Evolutionary conservation across 257 asterid genomes (phyloP).

Genomic region (Rehmannia glutinosa): DNA sequence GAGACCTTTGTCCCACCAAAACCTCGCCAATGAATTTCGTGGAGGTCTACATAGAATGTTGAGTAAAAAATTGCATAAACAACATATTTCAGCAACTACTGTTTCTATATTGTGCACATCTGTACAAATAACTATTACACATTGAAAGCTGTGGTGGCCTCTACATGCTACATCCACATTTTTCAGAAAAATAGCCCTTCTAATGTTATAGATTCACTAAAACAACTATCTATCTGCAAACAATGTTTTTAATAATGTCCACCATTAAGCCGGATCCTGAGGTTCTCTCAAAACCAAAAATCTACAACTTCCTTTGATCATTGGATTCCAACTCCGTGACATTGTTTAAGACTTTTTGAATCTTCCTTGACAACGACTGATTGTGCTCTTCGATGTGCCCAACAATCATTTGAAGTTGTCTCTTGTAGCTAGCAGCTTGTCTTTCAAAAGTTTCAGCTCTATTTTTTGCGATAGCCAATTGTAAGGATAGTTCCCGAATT

Average conservation of each 20-base stretch:
- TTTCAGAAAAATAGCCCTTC: slow-evolving; percentile 14
- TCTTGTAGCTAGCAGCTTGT: slow-evolving; percentile 65
- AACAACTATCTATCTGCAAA: slow-evolving; percentile 19
- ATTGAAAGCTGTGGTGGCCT: slow-evolving; percentile 11
- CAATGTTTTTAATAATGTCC: slow-evolving; percentile 3
- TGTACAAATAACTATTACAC: slow-evolving; percentile 19
- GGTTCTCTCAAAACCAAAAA: not conserved
- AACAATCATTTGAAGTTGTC: slow-evolving; percentile 73
- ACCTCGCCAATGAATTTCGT: not conserved
- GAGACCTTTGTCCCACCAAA: too few relatives aligned
- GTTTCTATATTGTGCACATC: slow-evolving; percentile 11
- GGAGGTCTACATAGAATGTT: not conserved
- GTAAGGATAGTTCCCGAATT: slow-evolving; percentile 82
- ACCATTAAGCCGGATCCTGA: slow-evolving; percentile 6
- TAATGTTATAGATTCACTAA: slow-evolving; percentile 8
- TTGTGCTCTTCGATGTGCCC: slow-evolving; percentile 89
- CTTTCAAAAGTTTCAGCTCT: slow-evolving; percentile 64
- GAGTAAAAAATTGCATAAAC: not conserved
- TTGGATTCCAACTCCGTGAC: slow-evolving; percentile 63
- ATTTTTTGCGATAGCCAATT: slow-evolving; percentile 71
- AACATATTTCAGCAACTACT: slow-evolving; percentile 7
- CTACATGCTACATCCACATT: slow-evolving; percentile 6
- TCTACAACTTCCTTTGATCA: slow-evolving; percentile 25
- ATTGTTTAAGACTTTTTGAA: slow-evolving; percentile 54
- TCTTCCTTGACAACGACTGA: slow-evolving; percentile 65